Base-by-base conservation (phyloP, 768 basidiomycete genomes). In the Termitomyces titanicus region DNA sequence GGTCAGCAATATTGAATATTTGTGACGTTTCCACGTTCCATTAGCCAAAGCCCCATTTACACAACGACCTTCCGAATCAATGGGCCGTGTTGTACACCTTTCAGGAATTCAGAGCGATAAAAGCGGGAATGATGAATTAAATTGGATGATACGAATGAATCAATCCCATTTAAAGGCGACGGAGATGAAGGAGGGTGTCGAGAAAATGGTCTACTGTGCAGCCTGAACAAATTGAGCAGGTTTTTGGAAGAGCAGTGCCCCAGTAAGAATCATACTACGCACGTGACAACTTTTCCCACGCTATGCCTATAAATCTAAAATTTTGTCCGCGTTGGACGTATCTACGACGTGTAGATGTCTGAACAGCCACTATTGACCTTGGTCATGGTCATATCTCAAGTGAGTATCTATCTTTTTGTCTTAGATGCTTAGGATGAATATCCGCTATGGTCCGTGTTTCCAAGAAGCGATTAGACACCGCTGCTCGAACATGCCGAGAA, bases 381-480 rank as follows among this genome's bases (percentile, higher is more conserved):
- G 22, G 29, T 12, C n/a, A n/a, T n/a, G 10, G 35, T 17, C 31
- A 35, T 31, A 12, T 29, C 57, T 54, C 34, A 53, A 47, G 53
- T 54, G 49, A 51, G 49, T 42, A 18, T 33, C 18, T 39, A 6
- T 38, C 17, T 33, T 18, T 15, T 29, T 18, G n/a, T n/a, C 1
- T 22, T 22, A n/a, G n/a, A n/a, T 25, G 10, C 56, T 59, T 66
- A 63, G 80, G 86, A 92, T 89, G 89, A 90, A 71, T 72, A 60
- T 68, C 61, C 69, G 88, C 88, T 89, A 89, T 92, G 92, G 91
- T 92, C 89, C 89, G 89, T 92, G 89, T 91, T 92, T 88, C 89
- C 81, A 83, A 90, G 87, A 82, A 82, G 85, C 83, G 89, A 83
- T 74, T 84, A 92, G 88, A 91, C 85, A 86, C 79, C 89, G 84